phyloP scores from a whole-genome alignment of 768 basidiomycete species.

The Suillus cothurnatus region DNA sequence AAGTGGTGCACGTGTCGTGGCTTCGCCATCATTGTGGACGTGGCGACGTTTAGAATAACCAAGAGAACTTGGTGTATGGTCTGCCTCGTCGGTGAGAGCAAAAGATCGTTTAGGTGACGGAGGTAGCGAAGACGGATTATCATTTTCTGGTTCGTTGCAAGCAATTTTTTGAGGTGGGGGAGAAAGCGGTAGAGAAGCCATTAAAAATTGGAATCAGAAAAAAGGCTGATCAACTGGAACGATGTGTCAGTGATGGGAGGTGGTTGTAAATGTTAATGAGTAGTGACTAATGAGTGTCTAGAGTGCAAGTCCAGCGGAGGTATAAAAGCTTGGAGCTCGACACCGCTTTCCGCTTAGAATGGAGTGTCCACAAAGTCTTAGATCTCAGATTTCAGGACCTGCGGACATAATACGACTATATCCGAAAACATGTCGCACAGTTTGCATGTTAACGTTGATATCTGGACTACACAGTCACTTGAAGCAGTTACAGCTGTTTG shows the following conservation, averaged over 20 bases:
- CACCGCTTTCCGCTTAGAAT: not conserved
- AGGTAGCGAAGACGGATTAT: conserved; percentile 16
- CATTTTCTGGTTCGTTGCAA: conserved; percentile 12
- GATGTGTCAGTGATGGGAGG: not conserved
- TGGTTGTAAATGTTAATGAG: not conserved
- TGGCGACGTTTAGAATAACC: conserved; percentile 25
- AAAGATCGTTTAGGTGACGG: conserved; percentile 24
- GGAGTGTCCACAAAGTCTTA: not conserved
- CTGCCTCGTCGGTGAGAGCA: conserved; percentile 22
- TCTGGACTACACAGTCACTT: too few relatives aligned
- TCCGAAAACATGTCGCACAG: not conserved
- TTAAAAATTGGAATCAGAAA: not conserved
- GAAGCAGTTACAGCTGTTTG: too few relatives aligned
- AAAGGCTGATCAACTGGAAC: not conserved
- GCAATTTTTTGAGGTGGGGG: not conserved
- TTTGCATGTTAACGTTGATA: too few relatives aligned
- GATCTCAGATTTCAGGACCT: too few relatives aligned
- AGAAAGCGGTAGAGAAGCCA: not conserved
- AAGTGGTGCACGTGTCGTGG: conserved; percentile 23
- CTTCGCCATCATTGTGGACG: conserved; percentile 11
- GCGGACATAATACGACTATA: not conserved
- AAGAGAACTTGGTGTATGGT: conserved; percentile 4
- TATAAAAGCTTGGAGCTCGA: not conserved
- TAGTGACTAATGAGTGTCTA: not conserved
- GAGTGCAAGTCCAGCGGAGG: not conserved